phyloP scores from a whole-genome alignment of 2,329 filamentous ascomycete species.

The Hypoxylon sp. region DNA sequence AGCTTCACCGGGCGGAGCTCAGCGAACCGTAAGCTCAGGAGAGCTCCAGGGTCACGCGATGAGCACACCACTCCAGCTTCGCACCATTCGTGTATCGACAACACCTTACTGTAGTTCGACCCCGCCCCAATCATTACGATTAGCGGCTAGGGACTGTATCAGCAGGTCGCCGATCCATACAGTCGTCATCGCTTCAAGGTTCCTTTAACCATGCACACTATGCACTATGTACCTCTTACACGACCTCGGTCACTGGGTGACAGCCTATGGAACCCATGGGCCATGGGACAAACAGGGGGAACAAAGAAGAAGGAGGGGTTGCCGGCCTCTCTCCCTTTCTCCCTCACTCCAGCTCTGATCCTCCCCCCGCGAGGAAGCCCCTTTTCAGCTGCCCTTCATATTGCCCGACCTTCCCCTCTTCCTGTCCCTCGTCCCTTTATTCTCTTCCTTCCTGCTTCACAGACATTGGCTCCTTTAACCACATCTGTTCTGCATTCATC shows the following conservation, averaged over 20 bases:
- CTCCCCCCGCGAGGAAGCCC: constrained; percentile 13
- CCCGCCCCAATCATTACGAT: constrained; percentile 40
- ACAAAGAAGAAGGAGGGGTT: constrained; percentile 8
- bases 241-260: neutral
- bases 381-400: constrained; percentile 41
- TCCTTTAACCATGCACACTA: constrained; percentile 9
- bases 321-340: constrained; percentile 28
- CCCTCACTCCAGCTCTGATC: neutral
- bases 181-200: constrained; percentile 15
- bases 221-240: neutral
- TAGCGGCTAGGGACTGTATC: constrained; percentile 38
- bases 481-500: constrained; percentile 38
- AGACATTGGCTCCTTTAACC: constrained; percentile 46
- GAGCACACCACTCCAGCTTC: constrained; percentile 29
- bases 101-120: constrained; percentile 39
- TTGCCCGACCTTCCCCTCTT: constrained; percentile 42
- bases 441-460: constrained; percentile 42
- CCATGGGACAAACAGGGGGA: constrained; percentile 5
- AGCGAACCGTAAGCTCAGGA: constrained; percentile 31
- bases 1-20: constrained; percentile 43
- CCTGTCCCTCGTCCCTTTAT: constrained; percentile 31
- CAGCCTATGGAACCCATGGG: constrained; percentile 4
- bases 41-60: constrained; percentile 48
- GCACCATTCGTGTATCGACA: constrained; percentile 38
- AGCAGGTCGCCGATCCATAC: constrained; percentile 46